Base-by-base conservation (phyloP, 2,329 filamentous ascomycete species). In the Ascochyta clinopodiicola region DNA sequence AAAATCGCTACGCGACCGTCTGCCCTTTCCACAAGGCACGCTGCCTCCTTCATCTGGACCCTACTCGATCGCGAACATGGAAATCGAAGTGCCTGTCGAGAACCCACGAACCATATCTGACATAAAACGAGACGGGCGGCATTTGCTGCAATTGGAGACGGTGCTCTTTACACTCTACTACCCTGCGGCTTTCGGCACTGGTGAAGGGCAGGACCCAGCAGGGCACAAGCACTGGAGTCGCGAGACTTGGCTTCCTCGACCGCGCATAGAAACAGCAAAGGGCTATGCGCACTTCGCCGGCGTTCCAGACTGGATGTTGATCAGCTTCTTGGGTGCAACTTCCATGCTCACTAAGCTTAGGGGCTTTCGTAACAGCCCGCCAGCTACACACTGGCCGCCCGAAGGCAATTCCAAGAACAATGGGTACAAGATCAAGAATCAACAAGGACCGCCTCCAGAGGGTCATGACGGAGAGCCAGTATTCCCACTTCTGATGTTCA, bases 101-200 rank as follows among this genome's bases (percentile, higher is more conserved):
- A 63, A 79, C 17, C 81, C 82, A 1, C 72, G 78, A 32, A 66
- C 75, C 0, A 81, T 84, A 60, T 82, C 81, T 1, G 66, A 82
- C 49, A 84, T 84, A 51, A 82, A 74, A 31, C 74, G 82, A 34
- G 60, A 81, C 24, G 73, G 79, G 46, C 72, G 74, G 49, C 78
- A 81, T 58, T 57, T 84, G 7, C 69, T 86, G 13, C 75, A 83
- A 48, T 71, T 85, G 13, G 79, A 86, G 56, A 88, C 86, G 0
- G 84, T 88, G 8, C 77, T 89, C 4, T 83, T 89, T 72, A 83
- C 83, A 0, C 72, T 89, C n/a, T 89, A 86, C 70, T 89, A 89
- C 67, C 87, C 86, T 2, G 81, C 83, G 39, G 80, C 81, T 17
- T 66, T 82, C 51, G 78, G 76, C 7, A 72, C 70, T 15, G 73